phyloP scores from a whole-genome alignment of 2,329 filamentous ascomycete genomes.

The Epicoccum nigrum region DNA sequence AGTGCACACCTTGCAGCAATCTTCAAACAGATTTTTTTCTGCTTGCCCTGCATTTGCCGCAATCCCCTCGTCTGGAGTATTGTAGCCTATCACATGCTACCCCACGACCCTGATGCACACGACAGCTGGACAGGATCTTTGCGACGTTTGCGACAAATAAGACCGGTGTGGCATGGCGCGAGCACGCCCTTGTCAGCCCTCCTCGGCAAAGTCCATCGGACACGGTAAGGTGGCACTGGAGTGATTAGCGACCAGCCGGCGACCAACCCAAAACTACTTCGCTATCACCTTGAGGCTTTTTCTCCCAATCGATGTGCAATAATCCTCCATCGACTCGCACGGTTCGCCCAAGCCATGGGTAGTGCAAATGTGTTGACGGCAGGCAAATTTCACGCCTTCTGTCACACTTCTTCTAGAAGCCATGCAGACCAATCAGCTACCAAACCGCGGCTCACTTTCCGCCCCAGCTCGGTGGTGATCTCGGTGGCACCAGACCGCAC shows the following conservation, averaged over 20 bases:
- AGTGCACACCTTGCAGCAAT: constrained; percentile 11
- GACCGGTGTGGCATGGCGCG: constrained; percentile 7
- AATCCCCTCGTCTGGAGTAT: constrained; percentile 13
- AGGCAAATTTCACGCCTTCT: constrained; percentile 16
- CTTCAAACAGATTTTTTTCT: constrained; percentile 3
- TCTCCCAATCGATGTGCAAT: constrained; percentile 8
- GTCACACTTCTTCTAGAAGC: constrained; percentile 29
- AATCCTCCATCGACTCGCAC: background rate
- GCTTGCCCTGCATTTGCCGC: constrained; percentile 1
- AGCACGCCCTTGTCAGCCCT: constrained; percentile 9
- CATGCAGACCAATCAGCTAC: constrained; percentile 7
- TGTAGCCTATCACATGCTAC: constrained; percentile 14
- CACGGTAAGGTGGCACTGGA: background rate
- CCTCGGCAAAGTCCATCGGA: constrained; percentile 26
- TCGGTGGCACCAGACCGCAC: constrained; percentile 15
- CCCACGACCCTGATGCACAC: constrained; percentile 8
- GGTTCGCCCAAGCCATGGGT: constrained; percentile 1
- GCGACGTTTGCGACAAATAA: constrained; percentile 9
- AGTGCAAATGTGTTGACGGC: constrained; percentile 9
- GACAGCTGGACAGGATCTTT: constrained; percentile 14
- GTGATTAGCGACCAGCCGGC: constrained; percentile 7
- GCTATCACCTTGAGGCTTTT: constrained; percentile 12
- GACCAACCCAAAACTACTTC: constrained; percentile 5
- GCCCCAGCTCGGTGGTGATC: constrained; percentile 23
- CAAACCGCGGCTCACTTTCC: constrained; percentile 11